Conservation (phyloP, 768 basidiomycete genomes). For the Suillus plorans region DNA sequence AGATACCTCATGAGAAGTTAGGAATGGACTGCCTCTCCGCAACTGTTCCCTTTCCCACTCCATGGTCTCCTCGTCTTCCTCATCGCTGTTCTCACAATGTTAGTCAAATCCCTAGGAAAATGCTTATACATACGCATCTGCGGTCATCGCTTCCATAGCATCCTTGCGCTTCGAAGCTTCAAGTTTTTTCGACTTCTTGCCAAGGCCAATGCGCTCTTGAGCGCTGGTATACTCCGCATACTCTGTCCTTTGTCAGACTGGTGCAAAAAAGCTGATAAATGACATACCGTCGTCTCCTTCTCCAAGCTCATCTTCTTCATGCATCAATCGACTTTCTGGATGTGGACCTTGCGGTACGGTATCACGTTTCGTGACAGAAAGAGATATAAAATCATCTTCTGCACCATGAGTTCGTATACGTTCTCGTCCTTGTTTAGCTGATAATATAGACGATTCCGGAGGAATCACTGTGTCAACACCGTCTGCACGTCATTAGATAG, state of each 20-base stretch:
- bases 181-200: conserved; percentile 75
- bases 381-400: conserved; percentile 75
- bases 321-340: conserved; percentile 76
- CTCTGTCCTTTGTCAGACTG: conserved; percentile 44
- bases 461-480: conserved; percentile 54
- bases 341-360: conserved; percentile 70
- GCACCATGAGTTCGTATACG: conserved; percentile 52
- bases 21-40: conserved; percentile 64
- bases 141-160: conserved; percentile 77
- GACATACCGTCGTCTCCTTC: conserved; percentile 82
- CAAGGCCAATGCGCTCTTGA: conserved; percentile 80
- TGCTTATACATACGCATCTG: conserved; percentile 62
- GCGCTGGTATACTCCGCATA: conserved; percentile 87
- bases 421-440: conserved; percentile 76
- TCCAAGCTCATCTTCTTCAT: conserved; percentile 87
- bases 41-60: conserved; percentile 89
- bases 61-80: conserved; percentile 79
- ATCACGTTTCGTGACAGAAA: conserved; percentile 60
- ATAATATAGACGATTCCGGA: conserved; percentile 66
- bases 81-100: conserved; percentile 46
- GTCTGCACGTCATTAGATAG: conserved; percentile 22
- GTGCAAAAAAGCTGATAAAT: conserved; percentile 1
- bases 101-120: neutral
- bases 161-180: conserved; percentile 68
- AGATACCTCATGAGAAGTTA: conserved; percentile 33